These are phyloP conservation scores for Camelina hispida DNA, from an alignment of 345 rosid genomes.

Conservation along the genomic window DNA sequence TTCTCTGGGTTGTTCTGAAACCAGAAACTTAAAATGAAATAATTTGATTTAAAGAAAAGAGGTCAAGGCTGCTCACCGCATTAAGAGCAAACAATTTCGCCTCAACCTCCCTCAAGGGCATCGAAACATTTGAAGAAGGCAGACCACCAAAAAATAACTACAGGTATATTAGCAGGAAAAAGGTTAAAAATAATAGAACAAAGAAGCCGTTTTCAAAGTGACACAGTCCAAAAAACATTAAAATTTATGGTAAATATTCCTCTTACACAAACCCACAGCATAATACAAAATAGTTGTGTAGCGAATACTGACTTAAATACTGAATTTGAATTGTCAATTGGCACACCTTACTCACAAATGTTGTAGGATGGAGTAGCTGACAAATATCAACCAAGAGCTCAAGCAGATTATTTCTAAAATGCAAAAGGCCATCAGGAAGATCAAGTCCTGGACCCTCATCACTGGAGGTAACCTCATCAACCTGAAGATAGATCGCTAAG, in stretches of 20 bases:
- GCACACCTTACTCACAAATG: constrained; percentile 77
- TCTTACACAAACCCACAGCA: not conserved
- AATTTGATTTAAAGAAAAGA: constrained; percentile 25
- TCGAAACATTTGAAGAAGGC: constrained; percentile 58
- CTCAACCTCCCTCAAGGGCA: constrained; percentile 88
- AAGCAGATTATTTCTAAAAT: constrained; percentile 82
- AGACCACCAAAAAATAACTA: constrained; percentile 75
- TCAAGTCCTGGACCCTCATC: constrained; percentile 64
- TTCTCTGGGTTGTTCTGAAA: constrained; percentile 10
- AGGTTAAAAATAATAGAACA: constrained; percentile 4
- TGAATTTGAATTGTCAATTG: constrained; percentile 30
- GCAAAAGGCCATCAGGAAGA: constrained; percentile 85
- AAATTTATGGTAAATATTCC: not conserved
- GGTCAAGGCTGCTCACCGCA: constrained; percentile 60
- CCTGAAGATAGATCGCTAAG: constrained; percentile 55
- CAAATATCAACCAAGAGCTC: constrained; percentile 93
- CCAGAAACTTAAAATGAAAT: constrained; percentile 28
- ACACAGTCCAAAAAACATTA: constrained; percentile 3
- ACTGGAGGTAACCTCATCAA: constrained; percentile 71
- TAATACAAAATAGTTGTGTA: not conserved
- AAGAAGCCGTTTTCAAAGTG: constrained; percentile 10
- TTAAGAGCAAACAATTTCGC: constrained; percentile 77
- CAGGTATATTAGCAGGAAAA: constrained; percentile 34
- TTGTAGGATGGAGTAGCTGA: constrained; percentile 69
- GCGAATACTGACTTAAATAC: constrained; percentile 15